Percentiles rank a stretch among this genome's conserved stretches.
Conservation (phyloP, 805 yeast genomes). For the Naumovozyma dairenensis region DNA sequence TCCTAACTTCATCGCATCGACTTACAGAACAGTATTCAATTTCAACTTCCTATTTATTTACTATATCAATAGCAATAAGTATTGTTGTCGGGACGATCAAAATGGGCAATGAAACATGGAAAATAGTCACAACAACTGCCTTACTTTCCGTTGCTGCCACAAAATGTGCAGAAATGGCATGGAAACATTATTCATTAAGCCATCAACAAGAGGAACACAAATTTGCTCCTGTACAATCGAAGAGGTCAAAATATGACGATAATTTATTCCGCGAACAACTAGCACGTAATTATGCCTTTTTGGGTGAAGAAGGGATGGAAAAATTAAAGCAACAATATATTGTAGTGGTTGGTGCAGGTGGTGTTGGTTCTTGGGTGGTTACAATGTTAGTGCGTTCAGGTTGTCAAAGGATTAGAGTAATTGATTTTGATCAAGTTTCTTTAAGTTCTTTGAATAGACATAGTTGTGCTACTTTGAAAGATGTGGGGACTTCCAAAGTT, state of each 20-base stretch:
- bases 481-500: slow-evolving; percentile 90
- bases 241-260: slow-evolving; percentile 37
- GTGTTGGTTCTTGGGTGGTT: slow-evolving; percentile 95
- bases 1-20: no score
- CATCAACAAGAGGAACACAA: slow-evolving; percentile 1
- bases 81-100: no score
- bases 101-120: slow-evolving; percentile 15
- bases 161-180: slow-evolving; percentile 23
- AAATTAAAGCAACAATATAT: slow-evolving; percentile 61
- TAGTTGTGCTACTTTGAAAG: slow-evolving; percentile 82
- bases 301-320: slow-evolving; percentile 76
- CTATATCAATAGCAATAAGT: no score
- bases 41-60: no score
- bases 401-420: slow-evolving; percentile 61
- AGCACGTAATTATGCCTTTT: slow-evolving; percentile 86
- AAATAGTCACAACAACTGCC: slow-evolving; percentile 26
- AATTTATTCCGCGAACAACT: slow-evolving; percentile 81
- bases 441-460: slow-evolving; percentile 87
- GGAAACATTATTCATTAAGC: slow-evolving; percentile 13
- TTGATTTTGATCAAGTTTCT: slow-evolving; percentile 95
- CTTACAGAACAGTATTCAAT: no score
- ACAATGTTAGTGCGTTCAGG: slow-evolving; percentile 91
- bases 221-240: neutral
- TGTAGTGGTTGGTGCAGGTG: slow-evolving; percentile 90
- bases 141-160: slow-evolving; percentile 26